Evolutionary conservation across 2,329 filamentous ascomycete species (phyloP).

Genomic region (Akanthomyces lecanii): DNA sequence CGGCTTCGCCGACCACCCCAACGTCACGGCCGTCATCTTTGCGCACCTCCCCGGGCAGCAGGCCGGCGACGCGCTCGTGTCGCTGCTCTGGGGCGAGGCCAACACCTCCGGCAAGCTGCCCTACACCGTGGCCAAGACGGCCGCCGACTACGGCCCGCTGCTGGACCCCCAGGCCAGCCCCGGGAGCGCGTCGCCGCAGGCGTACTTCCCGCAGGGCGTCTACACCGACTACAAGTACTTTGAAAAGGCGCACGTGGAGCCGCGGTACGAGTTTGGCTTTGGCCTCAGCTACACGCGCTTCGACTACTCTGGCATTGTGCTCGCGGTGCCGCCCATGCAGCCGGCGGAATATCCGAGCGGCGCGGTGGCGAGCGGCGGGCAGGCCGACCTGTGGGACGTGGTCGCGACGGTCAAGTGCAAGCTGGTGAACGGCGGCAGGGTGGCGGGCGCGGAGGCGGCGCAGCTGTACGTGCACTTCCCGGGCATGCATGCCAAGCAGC

Average conservation of each 20-base stretch:
- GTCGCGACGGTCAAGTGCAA: conserved; percentile 36
- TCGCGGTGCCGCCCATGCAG: conserved; percentile 28
- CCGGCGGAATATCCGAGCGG: conserved; percentile 36
- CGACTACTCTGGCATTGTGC: conserved; percentile 40
- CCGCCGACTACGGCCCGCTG: conserved; percentile 50
- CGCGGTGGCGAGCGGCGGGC: conserved; percentile 40
- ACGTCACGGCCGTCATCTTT: conserved; percentile 60
- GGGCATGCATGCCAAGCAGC: conserved; percentile 48
- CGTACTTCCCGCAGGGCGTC: conserved; percentile 48
- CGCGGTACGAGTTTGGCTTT: conserved; percentile 53
- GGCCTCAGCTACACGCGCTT: conserved; percentile 55
- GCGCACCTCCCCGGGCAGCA: conserved; percentile 63
- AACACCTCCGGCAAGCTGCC: conserved; percentile 56
- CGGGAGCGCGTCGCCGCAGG: conserved; percentile 48
- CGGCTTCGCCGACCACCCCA: conserved; percentile 57
- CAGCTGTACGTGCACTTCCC: conserved; percentile 48
- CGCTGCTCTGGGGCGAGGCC: conserved; percentile 53
- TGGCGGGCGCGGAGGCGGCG: conserved; percentile 43
- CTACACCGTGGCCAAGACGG: conserved; percentile 56
- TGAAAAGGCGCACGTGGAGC: conserved; percentile 43
- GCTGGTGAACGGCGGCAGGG: conserved; percentile 39
- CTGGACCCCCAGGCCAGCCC: conserved; percentile 38
- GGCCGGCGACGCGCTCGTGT: conserved; percentile 51
- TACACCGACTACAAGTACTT: conserved; percentile 55
- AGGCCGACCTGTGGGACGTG: conserved; percentile 44